These are phyloP conservation scores for Colletotrichum cordylinicola DNA, from an alignment of 2,329 filamentous ascomycete genomes.

Conservation along the genomic window DNA sequence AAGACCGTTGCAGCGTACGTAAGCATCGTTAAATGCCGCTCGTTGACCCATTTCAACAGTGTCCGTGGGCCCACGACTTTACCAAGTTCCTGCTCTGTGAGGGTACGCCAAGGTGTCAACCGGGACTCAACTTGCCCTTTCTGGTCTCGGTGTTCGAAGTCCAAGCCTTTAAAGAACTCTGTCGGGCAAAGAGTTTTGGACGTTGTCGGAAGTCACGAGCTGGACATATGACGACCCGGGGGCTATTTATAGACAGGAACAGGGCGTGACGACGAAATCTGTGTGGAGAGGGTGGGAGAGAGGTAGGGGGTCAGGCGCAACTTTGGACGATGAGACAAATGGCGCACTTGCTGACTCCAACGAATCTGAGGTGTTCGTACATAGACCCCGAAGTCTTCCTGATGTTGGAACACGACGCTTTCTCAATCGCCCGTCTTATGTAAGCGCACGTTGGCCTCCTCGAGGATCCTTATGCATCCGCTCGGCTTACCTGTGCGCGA, in stretches of 20 bases:
- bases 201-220: not conserved
- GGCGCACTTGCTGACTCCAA: not conserved
- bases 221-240: not conserved
- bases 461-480: not conserved
- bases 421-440: not conserved
- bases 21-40: not conserved
- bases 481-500: too few relatives aligned
- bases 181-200: not conserved
- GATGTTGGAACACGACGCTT: not conserved
- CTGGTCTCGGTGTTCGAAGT: not conserved
- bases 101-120: not conserved
- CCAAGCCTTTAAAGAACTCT: not conserved
- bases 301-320: not conserved
- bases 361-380: not conserved
- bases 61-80: not conserved
- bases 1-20: not conserved
- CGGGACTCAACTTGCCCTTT: not conserved
- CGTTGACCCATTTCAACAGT: not conserved
- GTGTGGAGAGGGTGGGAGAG: not conserved
- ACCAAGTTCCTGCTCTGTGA: not conserved
- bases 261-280: not conserved
- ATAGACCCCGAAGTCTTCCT: not conserved
- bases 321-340: not conserved
- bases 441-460: not conserved
- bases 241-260: not conserved